A percentile compares a stretch with the other conserved stretches of the same genome.
Conservation (phyloP, 73 alveolate genomes). For the Paraurostyla sp. region DNA sequence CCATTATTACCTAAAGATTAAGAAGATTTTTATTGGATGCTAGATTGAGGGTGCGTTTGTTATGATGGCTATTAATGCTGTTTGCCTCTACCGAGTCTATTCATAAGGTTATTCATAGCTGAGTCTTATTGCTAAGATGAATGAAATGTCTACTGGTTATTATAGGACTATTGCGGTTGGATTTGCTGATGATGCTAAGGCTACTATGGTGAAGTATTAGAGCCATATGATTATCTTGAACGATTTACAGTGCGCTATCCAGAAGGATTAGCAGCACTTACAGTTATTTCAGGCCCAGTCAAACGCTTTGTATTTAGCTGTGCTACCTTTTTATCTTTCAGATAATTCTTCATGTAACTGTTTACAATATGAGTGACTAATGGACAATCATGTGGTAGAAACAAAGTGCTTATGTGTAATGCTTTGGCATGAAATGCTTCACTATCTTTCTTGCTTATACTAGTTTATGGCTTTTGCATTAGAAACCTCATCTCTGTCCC, state of each 20-base stretch:
- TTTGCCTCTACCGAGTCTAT: slow-evolving; percentile 30
- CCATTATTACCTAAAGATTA: background rate
- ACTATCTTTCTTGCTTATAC: slow-evolving; percentile 39
- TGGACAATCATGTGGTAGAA: slow-evolving; percentile 74
- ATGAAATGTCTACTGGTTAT: background rate
- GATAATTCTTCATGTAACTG: slow-evolving; percentile 61
- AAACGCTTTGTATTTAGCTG: too few relatives aligned
- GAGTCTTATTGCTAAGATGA: background rate
- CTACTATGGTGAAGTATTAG: background rate
- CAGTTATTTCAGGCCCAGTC: too few relatives aligned
- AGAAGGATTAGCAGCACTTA: too few relatives aligned
- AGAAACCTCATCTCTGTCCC: slow-evolving; percentile 87
- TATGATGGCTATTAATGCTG: slow-evolving; percentile 35
- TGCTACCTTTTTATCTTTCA: slow-evolving; percentile 53
- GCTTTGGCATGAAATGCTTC: slow-evolving; percentile 78
- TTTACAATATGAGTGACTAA: slow-evolving; percentile 66
- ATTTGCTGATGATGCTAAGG: background rate
- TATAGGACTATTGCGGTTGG: background rate
- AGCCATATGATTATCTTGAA: slow-evolving; percentile 3
- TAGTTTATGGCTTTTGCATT: slow-evolving; percentile 39
- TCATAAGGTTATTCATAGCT: slow-evolving; percentile 9
- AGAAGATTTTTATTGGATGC: background rate
- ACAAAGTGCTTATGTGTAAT: slow-evolving; percentile 42
- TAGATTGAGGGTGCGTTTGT: background rate
- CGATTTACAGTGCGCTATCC: background rate